Percentiles rank a stretch among this genome's conserved stretches.
phyloP scores from a whole-genome alignment of 257 asterid species.

The Solanum sitiens region DNA sequence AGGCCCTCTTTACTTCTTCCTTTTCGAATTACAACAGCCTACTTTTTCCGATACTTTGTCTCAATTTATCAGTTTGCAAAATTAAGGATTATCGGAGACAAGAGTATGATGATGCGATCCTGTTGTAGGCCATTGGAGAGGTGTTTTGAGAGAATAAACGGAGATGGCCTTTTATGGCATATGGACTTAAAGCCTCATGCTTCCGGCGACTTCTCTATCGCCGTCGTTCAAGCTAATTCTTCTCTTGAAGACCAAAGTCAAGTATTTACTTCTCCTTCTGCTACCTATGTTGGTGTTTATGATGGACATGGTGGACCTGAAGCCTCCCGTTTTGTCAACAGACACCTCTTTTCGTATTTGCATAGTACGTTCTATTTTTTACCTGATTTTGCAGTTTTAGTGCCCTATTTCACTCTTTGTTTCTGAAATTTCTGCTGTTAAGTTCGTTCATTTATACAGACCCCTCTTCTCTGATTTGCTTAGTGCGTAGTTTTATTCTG shows the following conservation, averaged over 20 bases:
- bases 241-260: conserved; percentile 87
- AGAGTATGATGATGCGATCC: conserved; percentile 53
- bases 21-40: background rate
- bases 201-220: conserved; percentile 83
- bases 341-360: conserved; percentile 66
- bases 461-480: background rate
- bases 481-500: background rate
- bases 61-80: background rate
- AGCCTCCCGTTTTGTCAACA: conserved; percentile 84
- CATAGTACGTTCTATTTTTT: conserved; percentile 32
- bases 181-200: conserved; percentile 76
- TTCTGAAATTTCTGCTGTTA: background rate
- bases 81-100: background rate
- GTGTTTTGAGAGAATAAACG: conserved; percentile 50
- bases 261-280: conserved; percentile 82
- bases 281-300: conserved; percentile 85
- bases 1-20: background rate
- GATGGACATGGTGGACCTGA: conserved; percentile 99
- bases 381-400: background rate
- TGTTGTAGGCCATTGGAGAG: conserved; percentile 40
- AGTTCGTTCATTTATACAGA: background rate
- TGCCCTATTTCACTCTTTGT: background rate
- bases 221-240: conserved; percentile 93
- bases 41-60: background rate
- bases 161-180: conserved; percentile 78